A percentile compares a stretch with the other conserved stretches of the same genome.
Evolutionary conservation across 345 rosid species (phyloP).

Genomic region (Brassica napus): Da-Ae NC_063446.1:25061001-25061500

Average conservation of each 20-base stretch:
- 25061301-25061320: background rate
- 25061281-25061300: slow-evolving; percentile 21
- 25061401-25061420: slow-evolving; percentile 52
- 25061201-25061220: slow-evolving; percentile 75
- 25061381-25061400: slow-evolving; percentile 14
- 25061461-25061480: slow-evolving; percentile 56
- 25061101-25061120: background rate
- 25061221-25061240: slow-evolving; percentile 49
- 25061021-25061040: slow-evolving; percentile 76
- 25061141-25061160: too few relatives aligned
- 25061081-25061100: slow-evolving; percentile 99
- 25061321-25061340: slow-evolving; percentile 11
- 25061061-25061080: slow-evolving; percentile 97
- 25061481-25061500: slow-evolving; percentile 59
- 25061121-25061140: too few relatives aligned
- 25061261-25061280: slow-evolving; percentile 23
- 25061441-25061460: slow-evolving; percentile 90
- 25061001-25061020: slow-evolving; percentile 68
- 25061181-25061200: slow-evolving; percentile 98
- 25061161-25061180: slow-evolving; percentile 55
- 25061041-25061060: slow-evolving; percentile 81
- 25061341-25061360: slow-evolving; percentile 16
- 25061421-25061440: slow-evolving; percentile 66
- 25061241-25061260: slow-evolving; percentile 65
- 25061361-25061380: slow-evolving; percentile 18